Percentiles rank a stretch among this genome's conserved stretches.
phyloP scores from a whole-genome alignment of 495 filamentous ascomycete species.

The Lophium mytilinum region DNA sequence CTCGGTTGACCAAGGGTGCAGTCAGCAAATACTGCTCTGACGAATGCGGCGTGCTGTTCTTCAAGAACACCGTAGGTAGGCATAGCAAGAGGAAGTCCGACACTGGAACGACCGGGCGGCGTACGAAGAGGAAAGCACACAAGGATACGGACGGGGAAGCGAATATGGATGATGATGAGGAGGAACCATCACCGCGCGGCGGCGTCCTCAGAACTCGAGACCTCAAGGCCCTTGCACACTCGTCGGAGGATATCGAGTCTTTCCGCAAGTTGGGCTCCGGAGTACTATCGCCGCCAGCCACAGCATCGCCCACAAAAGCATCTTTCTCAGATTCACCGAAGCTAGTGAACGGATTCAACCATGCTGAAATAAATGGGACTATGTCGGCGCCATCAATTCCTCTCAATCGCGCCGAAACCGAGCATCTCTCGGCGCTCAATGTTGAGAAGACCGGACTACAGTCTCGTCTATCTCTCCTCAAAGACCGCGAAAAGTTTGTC shows the following conservation, averaged over 20 bases:
- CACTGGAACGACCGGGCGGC: background rate
- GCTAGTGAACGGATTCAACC: background rate
- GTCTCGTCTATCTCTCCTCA: slow-evolving; percentile 27
- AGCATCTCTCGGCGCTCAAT: slow-evolving; percentile 22
- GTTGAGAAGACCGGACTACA: slow-evolving; percentile 26
- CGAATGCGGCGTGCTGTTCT: slow-evolving; percentile 53
- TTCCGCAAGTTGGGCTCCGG: slow-evolving; percentile 52
- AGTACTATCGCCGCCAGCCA: slow-evolving; percentile 35
- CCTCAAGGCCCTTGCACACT: slow-evolving; percentile 46
- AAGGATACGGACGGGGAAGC: slow-evolving; percentile 19
- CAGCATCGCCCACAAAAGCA: slow-evolving; percentile 21
- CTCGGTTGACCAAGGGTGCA: slow-evolving; percentile 38
- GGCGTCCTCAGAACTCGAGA: slow-evolving; percentile 51
- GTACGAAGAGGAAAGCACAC: slow-evolving; percentile 22
- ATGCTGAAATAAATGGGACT: background rate
- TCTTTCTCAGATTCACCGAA: slow-evolving; percentile 16
- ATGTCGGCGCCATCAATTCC: slow-evolving; percentile 2
- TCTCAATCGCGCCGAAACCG: slow-evolving; percentile 22
- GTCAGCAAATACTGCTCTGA: slow-evolving; percentile 65
- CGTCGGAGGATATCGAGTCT: slow-evolving; percentile 41
- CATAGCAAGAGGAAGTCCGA: slow-evolving; percentile 2
- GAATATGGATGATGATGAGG: slow-evolving; percentile 28
- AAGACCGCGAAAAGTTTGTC: slow-evolving; percentile 36
- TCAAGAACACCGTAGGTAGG: slow-evolving; percentile 35
- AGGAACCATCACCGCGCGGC: slow-evolving; percentile 47